Evolutionary conservation across 2,329 filamentous ascomycete species (phyloP).

Genomic region (Xylariaceae sp.): DNA sequence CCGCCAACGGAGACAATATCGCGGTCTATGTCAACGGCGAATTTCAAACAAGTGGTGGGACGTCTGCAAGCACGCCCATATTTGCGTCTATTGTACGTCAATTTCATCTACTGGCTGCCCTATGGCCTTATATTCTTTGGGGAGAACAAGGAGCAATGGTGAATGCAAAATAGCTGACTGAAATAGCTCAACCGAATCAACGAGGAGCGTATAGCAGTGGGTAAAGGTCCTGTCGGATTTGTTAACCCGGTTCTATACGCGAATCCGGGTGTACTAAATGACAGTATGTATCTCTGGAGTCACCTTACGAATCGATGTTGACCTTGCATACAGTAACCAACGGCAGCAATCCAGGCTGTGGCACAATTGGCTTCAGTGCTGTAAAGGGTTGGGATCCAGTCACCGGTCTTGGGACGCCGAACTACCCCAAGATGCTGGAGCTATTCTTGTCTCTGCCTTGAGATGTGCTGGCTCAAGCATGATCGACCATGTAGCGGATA

Average conservation of each 20-base stretch:
- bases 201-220: constrained; percentile 52
- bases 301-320: too few species aligned
- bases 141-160: too few species aligned
- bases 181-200: constrained; percentile 55
- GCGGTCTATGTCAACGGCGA: not conserved
- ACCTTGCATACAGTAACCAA: too few species aligned
- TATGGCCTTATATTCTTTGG: too few species aligned
- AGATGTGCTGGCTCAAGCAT: too few species aligned
- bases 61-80: constrained; percentile 51
- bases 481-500: too few species aligned
- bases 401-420: constrained; percentile 39
- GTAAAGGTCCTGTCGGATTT: constrained; percentile 56
- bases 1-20: constrained; percentile 7
- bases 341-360: constrained; percentile 45
- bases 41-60: constrained; percentile 46
- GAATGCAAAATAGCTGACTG: too few species aligned
- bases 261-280: constrained; percentile 46
- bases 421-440: constrained; percentile 18
- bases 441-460: constrained; percentile 11
- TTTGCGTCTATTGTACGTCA: too few species aligned
- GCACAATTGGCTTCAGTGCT: constrained; percentile 48
- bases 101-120: too few species aligned
- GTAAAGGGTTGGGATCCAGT: constrained; percentile 49
- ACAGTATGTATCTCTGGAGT: too few species aligned
- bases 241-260: constrained; percentile 57